Base-by-base conservation (phyloP, 345 rosid genomes). In the Eucalyptus tenuipes region DNA sequence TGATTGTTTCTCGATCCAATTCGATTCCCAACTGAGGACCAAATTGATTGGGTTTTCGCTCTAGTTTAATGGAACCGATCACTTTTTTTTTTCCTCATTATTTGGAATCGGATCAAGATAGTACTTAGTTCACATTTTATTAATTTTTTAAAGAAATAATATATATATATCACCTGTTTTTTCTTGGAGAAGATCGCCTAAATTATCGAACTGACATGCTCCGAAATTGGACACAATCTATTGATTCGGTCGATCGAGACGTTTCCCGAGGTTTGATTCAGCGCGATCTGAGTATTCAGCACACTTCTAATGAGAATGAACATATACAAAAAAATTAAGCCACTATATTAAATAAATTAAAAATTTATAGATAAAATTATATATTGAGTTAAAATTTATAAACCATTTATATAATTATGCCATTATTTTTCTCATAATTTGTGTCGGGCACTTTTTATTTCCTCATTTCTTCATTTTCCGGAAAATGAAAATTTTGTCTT, bases 1-100 rank as follows among this genome's bases (percentile, higher is more conserved):
- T 1, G 24, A 52, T 52, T 52, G 2, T 52, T 52, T 52, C 0
- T 1, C 0, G 0, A 3, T 52, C 0, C 0, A 2, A 52, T 52
- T 52, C 0, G 24, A 52, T 52, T 18, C 2, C 57, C 57, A 52
- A 52, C 4, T 0, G 0, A 4, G 55, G 24, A 7, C 4, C 55
- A 52, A 18, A 52, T 0, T 15, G 3, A 0, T 49, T 15, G 52
- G 52, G 7, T 15, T 49, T 13, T 1, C 18, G 0, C 0, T 49
- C 52, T 49, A 49, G 17, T 49, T 0, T 0, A 5, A 15, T 49
- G 3, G 1, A 49, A 49, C 1, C 1, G 3, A 13, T 49, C 3
- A 13, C 14, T 45, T 10, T 45, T 42, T 45, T n/a, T n/a, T 45
- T 45, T 45, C 12, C 49, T 11, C 49, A 11, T 11, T 47, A 47